Percentiles rank a stretch among this genome's conserved stretches.
phyloP scores from a whole-genome alignment of 352 stramenopile genomes.

The Pythium utonaiense region DNA sequence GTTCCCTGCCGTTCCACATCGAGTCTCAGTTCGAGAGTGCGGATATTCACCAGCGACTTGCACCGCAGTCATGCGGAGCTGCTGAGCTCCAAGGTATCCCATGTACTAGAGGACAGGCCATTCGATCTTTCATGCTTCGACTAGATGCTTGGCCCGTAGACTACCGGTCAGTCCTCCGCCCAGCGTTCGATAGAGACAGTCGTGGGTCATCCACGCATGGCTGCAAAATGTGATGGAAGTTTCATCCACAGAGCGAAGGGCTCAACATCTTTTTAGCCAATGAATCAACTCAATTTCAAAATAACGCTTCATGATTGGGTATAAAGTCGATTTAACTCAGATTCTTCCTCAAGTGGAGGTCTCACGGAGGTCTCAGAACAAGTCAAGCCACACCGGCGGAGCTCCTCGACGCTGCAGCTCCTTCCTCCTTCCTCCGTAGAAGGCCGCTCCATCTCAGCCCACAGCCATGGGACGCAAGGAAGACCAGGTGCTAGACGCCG shows the following conservation, averaged over 20 bases:
- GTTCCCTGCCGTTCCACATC: too few relatives aligned
- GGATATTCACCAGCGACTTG: too few relatives aligned
- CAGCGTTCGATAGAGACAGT: too few relatives aligned
- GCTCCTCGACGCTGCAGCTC: not conserved
- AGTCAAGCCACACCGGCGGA: not conserved
- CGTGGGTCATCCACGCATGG: too few relatives aligned
- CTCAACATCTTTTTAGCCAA: not conserved
- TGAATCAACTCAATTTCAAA: not conserved
- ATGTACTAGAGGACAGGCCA: too few relatives aligned
- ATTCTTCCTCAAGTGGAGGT: not conserved
- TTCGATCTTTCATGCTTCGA: too few relatives aligned
- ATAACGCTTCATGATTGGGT: not conserved
- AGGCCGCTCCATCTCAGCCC: not conserved
- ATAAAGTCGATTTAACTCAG: not conserved
- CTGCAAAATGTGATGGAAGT: too few relatives aligned
- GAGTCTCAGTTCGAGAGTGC: too few relatives aligned
- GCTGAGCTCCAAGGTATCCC: too few relatives aligned
- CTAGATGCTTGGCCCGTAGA: too few relatives aligned
- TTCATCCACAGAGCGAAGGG: not conserved
- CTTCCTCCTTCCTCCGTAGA: not conserved
- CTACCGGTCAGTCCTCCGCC: too few relatives aligned
- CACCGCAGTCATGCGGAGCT: too few relatives aligned
- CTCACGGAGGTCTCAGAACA: not conserved
- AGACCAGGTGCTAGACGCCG: not conserved
- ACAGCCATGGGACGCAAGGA: constrained; percentile 3